Percentiles rank a stretch among this genome's conserved stretches.
Evolutionary conservation across 306 rosid species (phyloP).

Genomic region (Ormosia emarginata): DNA sequence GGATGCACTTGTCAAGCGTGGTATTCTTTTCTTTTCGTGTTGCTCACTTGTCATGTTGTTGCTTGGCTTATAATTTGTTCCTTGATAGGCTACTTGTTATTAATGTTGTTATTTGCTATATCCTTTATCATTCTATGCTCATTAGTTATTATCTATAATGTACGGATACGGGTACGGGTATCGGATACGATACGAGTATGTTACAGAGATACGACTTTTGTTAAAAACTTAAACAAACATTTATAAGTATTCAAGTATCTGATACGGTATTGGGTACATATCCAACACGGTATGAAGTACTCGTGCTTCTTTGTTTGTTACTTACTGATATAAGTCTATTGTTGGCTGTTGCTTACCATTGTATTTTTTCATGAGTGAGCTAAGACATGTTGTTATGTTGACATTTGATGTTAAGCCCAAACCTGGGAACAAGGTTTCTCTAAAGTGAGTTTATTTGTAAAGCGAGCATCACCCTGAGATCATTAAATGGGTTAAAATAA

Average conservation of each 20-base stretch:
- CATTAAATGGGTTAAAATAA: no score
- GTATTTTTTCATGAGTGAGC: background rate
- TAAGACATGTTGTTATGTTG: background rate
- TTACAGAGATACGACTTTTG: no score
- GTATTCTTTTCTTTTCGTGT: slow-evolving; percentile 29
- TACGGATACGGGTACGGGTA: no score
- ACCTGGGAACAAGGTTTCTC: background rate
- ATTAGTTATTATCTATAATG: background rate
- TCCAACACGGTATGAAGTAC: no score
- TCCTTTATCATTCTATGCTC: background rate
- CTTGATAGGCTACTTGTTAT: background rate
- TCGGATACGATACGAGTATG: no score
- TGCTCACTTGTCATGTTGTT: background rate
- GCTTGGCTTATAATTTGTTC: background rate
- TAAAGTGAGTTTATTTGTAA: no score
- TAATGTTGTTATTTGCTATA: background rate
- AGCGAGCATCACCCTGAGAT: no score
- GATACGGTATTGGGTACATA: no score
- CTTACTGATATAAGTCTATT: background rate
- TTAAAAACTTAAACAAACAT: no score
- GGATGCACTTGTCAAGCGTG: slow-evolving; percentile 66
- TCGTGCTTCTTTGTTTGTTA: background rate
- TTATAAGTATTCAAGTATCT: no score
- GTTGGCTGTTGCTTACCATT: background rate
- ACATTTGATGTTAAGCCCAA: background rate